Evolutionary conservation across 2,329 filamentous ascomycete species (phyloP).

Genomic region (Didymella pomorum): DNA sequence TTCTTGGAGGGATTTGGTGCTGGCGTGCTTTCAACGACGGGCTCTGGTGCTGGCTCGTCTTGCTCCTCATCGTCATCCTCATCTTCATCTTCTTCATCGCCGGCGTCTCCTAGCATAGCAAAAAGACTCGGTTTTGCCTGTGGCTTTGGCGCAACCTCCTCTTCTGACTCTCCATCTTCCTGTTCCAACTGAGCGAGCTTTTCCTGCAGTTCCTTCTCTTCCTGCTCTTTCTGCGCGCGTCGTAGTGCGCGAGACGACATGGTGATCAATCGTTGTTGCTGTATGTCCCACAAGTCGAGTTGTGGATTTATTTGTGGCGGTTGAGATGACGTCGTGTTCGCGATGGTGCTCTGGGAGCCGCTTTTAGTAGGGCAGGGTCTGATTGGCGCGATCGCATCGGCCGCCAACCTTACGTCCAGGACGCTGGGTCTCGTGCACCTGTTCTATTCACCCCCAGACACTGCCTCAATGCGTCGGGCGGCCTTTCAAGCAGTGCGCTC

Average conservation of each 20-base stretch:
- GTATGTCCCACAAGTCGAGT: neutral
- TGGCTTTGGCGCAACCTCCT: constrained; percentile 42
- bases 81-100: constrained; percentile 49
- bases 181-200: constrained; percentile 46
- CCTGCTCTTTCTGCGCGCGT: constrained; percentile 68
- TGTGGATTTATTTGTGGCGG: neutral
- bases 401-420: neutral
- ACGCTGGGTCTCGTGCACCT: neutral
- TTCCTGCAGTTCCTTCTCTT: constrained; percentile 61
- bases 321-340: constrained; percentile 2
- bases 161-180: constrained; percentile 51
- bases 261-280: neutral
- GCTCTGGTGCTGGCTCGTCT: constrained; percentile 44
- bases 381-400: neutral
- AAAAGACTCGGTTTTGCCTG: constrained; percentile 55
- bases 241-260: constrained; percentile 74
- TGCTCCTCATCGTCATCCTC: constrained; percentile 40
- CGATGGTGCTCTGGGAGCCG: constrained; percentile 5
- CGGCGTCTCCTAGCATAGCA: constrained; percentile 55
- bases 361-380: neutral
- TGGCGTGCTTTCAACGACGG: constrained; percentile 13
- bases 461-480: constrained; percentile 73
- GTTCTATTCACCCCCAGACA: neutral
- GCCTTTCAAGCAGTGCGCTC: constrained; percentile 73
- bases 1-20: constrained; percentile 50